A percentile compares a stretch with the other conserved stretches of the same genome.
Conservation (phyloP, 495 filamentous ascomycete genomes). For the Hypoxylon trugodes region DNA sequence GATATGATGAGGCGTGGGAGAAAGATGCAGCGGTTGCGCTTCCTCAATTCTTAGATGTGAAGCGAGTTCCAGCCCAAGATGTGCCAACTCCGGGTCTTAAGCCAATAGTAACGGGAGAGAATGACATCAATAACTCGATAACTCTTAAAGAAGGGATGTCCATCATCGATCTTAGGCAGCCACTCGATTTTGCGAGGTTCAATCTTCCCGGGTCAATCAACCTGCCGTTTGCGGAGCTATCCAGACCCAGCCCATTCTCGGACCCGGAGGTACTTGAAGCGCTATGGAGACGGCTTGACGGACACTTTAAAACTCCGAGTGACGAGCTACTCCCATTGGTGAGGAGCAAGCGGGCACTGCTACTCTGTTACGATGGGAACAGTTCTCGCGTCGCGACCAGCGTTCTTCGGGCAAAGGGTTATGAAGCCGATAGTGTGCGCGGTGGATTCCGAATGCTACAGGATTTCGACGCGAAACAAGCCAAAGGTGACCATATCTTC, state of each 20-base stretch:
- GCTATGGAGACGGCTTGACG: constrained; percentile 57
- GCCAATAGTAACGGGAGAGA: background rate
- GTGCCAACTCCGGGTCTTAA: constrained; percentile 16
- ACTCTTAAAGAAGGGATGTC: constrained; percentile 19
- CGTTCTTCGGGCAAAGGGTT: constrained; percentile 59
- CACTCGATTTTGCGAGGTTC: constrained; percentile 52
- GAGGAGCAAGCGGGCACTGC: constrained; percentile 49
- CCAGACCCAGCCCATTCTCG: constrained; percentile 51
- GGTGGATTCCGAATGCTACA: constrained; percentile 49
- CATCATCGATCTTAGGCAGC: constrained; percentile 55
- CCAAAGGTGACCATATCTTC: background rate
- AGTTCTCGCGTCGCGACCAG: constrained; percentile 62
- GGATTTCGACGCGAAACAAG: constrained; percentile 7
- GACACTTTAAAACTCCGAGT: constrained; percentile 26
- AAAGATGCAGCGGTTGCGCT: constrained; percentile 50
- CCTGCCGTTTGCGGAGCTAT: constrained; percentile 51
- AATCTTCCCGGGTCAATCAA: constrained; percentile 58
- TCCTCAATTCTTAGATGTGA: constrained; percentile 48
- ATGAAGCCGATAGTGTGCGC: constrained; percentile 59
- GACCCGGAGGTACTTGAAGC: constrained; percentile 54
- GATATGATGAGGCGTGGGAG: constrained; percentile 64
- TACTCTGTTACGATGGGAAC: constrained; percentile 64
- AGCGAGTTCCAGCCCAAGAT: constrained; percentile 25
- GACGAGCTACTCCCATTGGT: constrained; percentile 40
- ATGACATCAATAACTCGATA: constrained; percentile 1